Base-by-base conservation (phyloP, 352 stramenopile species). In the Pythium scleroteichum region DNA sequence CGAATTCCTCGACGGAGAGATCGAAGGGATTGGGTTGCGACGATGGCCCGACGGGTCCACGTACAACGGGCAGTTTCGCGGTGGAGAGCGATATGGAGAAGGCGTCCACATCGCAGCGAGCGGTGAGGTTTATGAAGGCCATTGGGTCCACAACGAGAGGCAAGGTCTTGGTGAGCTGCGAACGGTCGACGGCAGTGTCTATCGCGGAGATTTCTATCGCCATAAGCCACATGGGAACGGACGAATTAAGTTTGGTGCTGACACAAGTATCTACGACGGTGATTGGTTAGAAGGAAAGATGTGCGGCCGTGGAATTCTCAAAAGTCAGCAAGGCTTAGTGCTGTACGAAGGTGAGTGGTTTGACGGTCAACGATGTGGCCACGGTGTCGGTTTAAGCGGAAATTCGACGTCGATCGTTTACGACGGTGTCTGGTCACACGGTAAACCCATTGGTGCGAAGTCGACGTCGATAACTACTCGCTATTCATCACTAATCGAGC, bases 121-220 rank as follows among this genome's bases (percentile, higher is more conserved):
- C 3, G 78, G 80, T 0, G 79, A 88, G 32, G 64, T 70, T 4
- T 90, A 90, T 50, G 76, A 85, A 51, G 80, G 80, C 2, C 63
- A 82, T 29, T 90, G 78, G 75, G 44, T 44, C 12, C 48, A 70
- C 35, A 90, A 90, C 46, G 70, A 86, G 46, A 71, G 73, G 1
- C 48, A 50, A 12, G 79, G 79, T 0, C 33, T 63, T 17, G 79
- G 79, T 16, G 71, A 85, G 29, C 63, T 87, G 8, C 29, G 59
- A 23, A 49, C 63, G 12, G 19, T 48, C 3, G 73, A 73, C 44
- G 60, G 67, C 3, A 69, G 79, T 32, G 26, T 78, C 14, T 90
- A 83, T 56, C 53, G 44, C 29, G 80, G 80, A 13, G 47, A 66
- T 5, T 90, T 90, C 35, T 52, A 57, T 10, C 35, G 53, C 0